Evolutionary conservation across 176 grass and related monocot species (phyloP), one percentile per base, ranked within the genome.

Genomic region (Musa schizocarpa): DNA sequence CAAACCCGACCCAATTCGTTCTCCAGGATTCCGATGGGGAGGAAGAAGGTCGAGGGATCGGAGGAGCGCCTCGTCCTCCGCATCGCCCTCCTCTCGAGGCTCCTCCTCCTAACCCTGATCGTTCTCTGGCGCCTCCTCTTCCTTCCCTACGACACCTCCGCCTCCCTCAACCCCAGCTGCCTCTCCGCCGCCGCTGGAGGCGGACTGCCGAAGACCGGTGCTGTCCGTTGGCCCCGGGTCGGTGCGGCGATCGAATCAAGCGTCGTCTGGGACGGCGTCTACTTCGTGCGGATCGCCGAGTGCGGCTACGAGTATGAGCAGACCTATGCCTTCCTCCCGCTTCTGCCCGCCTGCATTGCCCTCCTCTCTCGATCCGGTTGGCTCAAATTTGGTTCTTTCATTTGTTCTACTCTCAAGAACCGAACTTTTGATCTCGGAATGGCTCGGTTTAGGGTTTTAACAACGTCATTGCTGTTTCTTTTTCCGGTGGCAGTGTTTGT

Each of bases 261-360:
- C 25, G 90, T 87, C 1, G 88, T 98, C 14, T 98, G 94, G 94
- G 90, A 98, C 34, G 84, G 94, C 2, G 94, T 98, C 79, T 81
- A 93, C 80, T 98, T 93, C 65, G 78, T 82, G 50, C 90, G 90
- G 22, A 53, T 86, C 27, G 86, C 94, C 20, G 86, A 93, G 89
- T 97, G 93, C 79, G 93, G 94, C 19, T 98, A 98, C 67, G 90
- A 98, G 90, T 98, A 98, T 64, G 94, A 98, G 84, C 90, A 98
- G 65, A 87, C 86, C 43, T 98, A 85, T 19, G 90, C 94, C 56
- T 93, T 98, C 75, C 80, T 93, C 66, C 93, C 94, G 2, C 82
- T 97, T 65, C 87, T 97, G 61, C 93, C 86, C 1, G 66, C 77
- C 77, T 83, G 77, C 23, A 72, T 98, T n/a, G 72, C 68, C n/a